Evolutionary conservation across 352 stramenopile species (phyloP), one percentile per base, ranked within the genome.

Genomic region (Pythium dissotocum): DNA sequence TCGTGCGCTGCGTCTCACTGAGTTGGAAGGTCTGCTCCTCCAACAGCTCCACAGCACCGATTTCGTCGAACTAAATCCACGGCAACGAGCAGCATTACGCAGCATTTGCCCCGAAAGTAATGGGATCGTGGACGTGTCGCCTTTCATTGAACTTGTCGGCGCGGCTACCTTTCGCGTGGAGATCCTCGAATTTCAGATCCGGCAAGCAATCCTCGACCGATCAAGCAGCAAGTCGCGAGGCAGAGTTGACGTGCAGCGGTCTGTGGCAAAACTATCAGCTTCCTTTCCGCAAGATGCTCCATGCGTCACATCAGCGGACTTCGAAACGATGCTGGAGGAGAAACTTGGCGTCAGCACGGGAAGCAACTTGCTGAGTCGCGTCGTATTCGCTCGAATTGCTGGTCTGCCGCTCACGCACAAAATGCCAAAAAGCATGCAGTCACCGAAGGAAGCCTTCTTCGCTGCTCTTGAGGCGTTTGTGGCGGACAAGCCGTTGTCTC

Each of bases 111-210:
- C 26, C 53, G 36, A 38, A 30, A 26, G 21, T 10, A 18, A 18
- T 21, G 28, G 21, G 1, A 38, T 18, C 2, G 28, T 77, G 5
- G 62, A 70, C 18, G 14, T 46, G 2, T 30, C 63, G 3, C 8
- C 40, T 14, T 36, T 82, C 2, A 24, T 63, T 6, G 75, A 85
- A 14, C 49, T 76, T 6, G 67, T 67, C 1, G 67, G 67, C 2
- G 64, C 67, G 1, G 59, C 70, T n/a, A 72, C 65, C 3, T 87
- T 87, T 60, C 71, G 67, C 13, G 57, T 82, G 24, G 79, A 87
- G 61, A 64, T 85, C 35, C 72, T 78, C 51, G 79, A 87, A 61
- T 80, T 80, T 58, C 75, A 87, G 60, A 55, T 87, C 14, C 79
- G 79, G 5, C 59, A 72, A 8, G 72, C 73, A 0, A 53, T 84